Conservation (phyloP, 495 filamentous ascomycete species). For the Podospora pseudopauciseta region DNA sequence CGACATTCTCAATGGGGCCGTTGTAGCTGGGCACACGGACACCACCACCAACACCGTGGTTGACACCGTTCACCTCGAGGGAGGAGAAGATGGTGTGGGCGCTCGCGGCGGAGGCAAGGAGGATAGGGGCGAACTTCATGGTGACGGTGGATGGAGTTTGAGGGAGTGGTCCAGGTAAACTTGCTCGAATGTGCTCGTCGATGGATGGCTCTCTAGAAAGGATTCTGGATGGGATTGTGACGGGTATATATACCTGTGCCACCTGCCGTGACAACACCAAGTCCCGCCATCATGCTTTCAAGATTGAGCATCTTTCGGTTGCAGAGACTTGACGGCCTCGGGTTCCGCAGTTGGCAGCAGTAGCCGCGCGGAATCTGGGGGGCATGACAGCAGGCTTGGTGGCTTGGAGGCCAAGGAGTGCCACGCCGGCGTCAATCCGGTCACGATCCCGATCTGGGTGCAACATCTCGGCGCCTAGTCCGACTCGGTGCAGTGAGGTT, state of each 20-base stretch:
- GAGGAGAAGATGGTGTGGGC: constrained; percentile 35
- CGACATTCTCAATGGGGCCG: constrained; percentile 53
- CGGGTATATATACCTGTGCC: not conserved
- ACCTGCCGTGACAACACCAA: not conserved
- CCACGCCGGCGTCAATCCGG: constrained; percentile 14
- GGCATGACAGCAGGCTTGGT: not conserved
- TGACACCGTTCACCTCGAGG: constrained; percentile 30
- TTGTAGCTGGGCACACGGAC: constrained; percentile 33
- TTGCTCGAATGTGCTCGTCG: constrained; percentile 8
- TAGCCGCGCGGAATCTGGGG: constrained; percentile 9
- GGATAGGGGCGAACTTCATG: constrained; percentile 31
- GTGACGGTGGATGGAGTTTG: not conserved
- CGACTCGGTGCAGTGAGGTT: constrained; percentile 10
- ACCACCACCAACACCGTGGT: constrained; percentile 28
- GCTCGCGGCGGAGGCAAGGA: constrained; percentile 27
- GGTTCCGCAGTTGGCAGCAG: not conserved
- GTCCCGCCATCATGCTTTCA: not conserved
- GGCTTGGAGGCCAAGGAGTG: constrained; percentile 6
- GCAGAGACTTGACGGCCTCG: not conserved
- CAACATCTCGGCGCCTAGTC: constrained; percentile 24
- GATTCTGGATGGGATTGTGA: not conserved
- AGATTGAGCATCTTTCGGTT: not conserved
- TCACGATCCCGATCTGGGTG: constrained; percentile 10
- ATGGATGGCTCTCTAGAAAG: not conserved
- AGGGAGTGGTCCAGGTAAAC: constrained; percentile 4